Evolutionary conservation across 73 alveolate species (phyloP).

Genomic region (Tetrahymena borealis): DNA sequence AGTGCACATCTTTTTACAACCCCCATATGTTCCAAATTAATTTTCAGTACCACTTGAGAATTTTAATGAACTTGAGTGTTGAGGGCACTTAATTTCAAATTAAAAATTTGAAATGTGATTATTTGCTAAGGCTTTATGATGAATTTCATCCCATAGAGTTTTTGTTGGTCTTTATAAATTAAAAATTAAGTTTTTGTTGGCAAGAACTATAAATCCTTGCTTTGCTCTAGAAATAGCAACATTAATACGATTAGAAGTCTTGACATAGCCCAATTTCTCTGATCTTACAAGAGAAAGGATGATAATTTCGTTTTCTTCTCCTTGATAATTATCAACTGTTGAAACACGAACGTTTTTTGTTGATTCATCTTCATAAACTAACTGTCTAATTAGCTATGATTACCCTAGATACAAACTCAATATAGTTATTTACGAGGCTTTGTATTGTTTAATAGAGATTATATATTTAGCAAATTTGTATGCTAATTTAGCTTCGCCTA

Average conservation of each 20-base stretch:
- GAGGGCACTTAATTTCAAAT: background rate
- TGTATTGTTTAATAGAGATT: constrained; percentile 36
- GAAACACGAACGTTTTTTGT: constrained; percentile 37
- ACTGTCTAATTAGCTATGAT: constrained; percentile 43
- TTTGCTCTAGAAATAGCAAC: constrained; percentile 89
- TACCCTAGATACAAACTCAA: constrained; percentile 70
- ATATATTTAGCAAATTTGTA: constrained; percentile 58
- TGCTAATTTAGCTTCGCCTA: constrained; percentile 61
- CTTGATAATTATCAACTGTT: constrained; percentile 84
- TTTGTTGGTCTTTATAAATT: too few relatives aligned
- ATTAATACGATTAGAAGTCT: constrained; percentile 69
- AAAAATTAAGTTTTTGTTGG: constrained; percentile 63
- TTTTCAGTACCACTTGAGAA: background rate
- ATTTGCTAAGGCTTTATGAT: constrained; percentile 13
- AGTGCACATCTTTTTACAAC: constrained; percentile 17
- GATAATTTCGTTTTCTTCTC: constrained; percentile 88
- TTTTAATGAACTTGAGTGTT: background rate
- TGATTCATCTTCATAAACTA: background rate
- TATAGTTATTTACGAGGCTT: constrained; percentile 55
- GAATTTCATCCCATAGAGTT: constrained; percentile 47
- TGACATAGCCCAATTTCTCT: constrained; percentile 65
- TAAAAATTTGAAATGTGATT: constrained; percentile 12
- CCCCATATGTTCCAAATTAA: background rate
- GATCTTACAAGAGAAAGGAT: constrained; percentile 73
- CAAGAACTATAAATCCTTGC: constrained; percentile 74